Evolutionary conservation across 495 filamentous ascomycete genomes (phyloP).

Genomic region (Aspergillus asperescens): DNA sequence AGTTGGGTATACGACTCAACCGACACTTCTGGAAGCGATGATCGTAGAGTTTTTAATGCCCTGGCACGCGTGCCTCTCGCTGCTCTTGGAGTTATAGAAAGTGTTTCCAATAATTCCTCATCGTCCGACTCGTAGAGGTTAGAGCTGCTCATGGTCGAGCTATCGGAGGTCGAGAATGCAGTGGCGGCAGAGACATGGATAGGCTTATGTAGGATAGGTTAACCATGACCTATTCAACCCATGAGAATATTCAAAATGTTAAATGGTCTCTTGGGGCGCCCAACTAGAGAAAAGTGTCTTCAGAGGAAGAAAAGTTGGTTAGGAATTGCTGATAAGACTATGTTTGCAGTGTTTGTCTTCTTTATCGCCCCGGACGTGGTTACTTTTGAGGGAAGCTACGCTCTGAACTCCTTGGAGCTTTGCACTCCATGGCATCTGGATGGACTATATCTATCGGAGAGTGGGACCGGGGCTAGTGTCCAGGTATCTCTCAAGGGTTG

Average conservation of each 20-base stretch:
- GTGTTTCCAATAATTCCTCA: slow-evolving; percentile 31
- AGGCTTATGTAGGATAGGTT: slow-evolving; percentile 10
- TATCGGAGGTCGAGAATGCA: slow-evolving; percentile 8
- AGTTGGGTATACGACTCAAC: slow-evolving; percentile 50
- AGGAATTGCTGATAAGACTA: slow-evolving; percentile 32
- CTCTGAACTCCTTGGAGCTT: neutral
- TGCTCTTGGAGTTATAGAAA: neutral
- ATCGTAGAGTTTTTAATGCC: slow-evolving; percentile 10
- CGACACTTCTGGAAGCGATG: slow-evolving; percentile 10
- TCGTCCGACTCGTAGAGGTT: slow-evolving; percentile 27
- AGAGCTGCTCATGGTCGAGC: slow-evolving; percentile 38
- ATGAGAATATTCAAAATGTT: neutral
- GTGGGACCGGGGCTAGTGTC: slow-evolving; percentile 22
- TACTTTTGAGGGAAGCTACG: neutral
- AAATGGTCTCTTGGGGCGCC: slow-evolving; percentile 12
- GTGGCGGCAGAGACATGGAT: slow-evolving; percentile 18
- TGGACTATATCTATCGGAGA: slow-evolving; percentile 31
- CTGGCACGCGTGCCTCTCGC: slow-evolving; percentile 5
- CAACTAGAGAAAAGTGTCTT: neutral
- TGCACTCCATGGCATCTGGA: slow-evolving; percentile 21
- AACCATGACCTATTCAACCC: slow-evolving; percentile 26
- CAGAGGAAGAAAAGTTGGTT: slow-evolving; percentile 4
- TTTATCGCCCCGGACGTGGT: neutral
- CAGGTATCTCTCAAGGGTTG: slow-evolving; percentile 2
- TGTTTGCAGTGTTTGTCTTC: slow-evolving; percentile 43